Conservation (phyloP, 2,329 filamentous ascomycete genomes). For the Graphilbum ipis-grandicollis region DNA sequence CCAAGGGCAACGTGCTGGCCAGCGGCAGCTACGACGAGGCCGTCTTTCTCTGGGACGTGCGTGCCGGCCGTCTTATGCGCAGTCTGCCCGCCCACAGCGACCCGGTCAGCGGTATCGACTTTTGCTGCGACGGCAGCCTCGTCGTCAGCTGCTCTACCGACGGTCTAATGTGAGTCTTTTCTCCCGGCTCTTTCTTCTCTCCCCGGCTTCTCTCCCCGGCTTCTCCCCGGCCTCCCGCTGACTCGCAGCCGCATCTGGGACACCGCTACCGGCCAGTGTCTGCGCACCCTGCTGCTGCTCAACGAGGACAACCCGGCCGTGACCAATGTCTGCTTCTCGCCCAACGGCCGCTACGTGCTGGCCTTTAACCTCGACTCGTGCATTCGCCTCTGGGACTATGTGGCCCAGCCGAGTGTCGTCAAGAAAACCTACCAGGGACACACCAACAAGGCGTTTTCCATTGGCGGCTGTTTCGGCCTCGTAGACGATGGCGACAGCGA, state of each 20-base stretch:
- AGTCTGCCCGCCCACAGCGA: slow-evolving; percentile 88
- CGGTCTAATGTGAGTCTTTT: slow-evolving; percentile 52
- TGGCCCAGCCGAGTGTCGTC: slow-evolving; percentile 54
- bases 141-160: slow-evolving; percentile 86
- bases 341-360: slow-evolving; percentile 84
- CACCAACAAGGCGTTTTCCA: slow-evolving; percentile 63
- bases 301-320: slow-evolving; percentile 93
- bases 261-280: slow-evolving; percentile 82
- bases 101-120: slow-evolving; percentile 84
- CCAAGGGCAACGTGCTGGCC: slow-evolving; percentile 92
- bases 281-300: slow-evolving; percentile 86
- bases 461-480: slow-evolving; percentile 70
- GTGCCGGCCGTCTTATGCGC: slow-evolving; percentile 73
- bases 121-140: slow-evolving; percentile 79
- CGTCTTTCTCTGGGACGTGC: slow-evolving; percentile 90
- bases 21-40: slow-evolving; percentile 95
- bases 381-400: slow-evolving; percentile 88
- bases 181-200: neutral
- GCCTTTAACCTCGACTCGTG: slow-evolving; percentile 85
- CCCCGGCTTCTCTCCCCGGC: neutral
- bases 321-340: slow-evolving; percentile 76
- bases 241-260: slow-evolving; percentile 69
- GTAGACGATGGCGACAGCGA: slow-evolving; percentile 9
- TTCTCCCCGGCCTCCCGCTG: neutral
- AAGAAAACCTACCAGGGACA: slow-evolving; percentile 98